Evolutionary conservation across 2,329 filamentous ascomycete genomes (phyloP), one percentile per base, ranked within the genome.

Genomic region (Neofusicoccum ribis): DNA sequence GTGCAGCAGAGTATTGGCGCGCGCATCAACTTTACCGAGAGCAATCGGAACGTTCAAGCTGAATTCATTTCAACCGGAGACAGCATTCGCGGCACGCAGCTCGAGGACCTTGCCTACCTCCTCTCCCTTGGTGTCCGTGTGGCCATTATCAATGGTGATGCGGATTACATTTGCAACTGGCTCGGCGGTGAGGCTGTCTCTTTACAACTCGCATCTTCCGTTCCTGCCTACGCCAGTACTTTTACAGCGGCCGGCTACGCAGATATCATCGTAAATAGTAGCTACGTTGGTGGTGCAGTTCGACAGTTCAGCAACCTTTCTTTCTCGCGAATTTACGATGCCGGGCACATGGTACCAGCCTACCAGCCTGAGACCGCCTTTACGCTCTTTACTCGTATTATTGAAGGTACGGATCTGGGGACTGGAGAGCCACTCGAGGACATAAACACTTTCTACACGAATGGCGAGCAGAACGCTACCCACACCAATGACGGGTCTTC

Each of bases 131-230:
- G 80, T 39, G 73, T 84, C 36, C 79, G 73, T 11, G 85, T 95
- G 15, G 89, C 89, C 5, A 78, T 95, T 66, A 84, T 93, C 64
- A 91, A 94, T 73, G 86, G 86, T 12, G 86, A 89, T 69, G 83
- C 84, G 37, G 85, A 81, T 72, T 84, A 81, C 74, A 81, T 81
- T 66, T 85, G 83, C 74, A 86, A 86, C 70, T 86, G 89, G 86
- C 80, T 89, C 68, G 91, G 92, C n/a, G 91, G 91, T 41, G 85
- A 95, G 76, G 88, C 89, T 1, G 82, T 91, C 47, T 91, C 89
- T 2, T 81, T 77, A 3, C 83, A 83, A 5, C 79, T 92, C 0
- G 79, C 82, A 11, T 77, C 82, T 64, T 66, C 69, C 2, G 58
- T 71, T 15, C 67, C 72, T 2, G 68, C 65, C 17, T 87, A 89